Evolutionary conservation across 805 yeast genomes (phyloP).

Genomic region (Myxozyma neglecta): DNA sequence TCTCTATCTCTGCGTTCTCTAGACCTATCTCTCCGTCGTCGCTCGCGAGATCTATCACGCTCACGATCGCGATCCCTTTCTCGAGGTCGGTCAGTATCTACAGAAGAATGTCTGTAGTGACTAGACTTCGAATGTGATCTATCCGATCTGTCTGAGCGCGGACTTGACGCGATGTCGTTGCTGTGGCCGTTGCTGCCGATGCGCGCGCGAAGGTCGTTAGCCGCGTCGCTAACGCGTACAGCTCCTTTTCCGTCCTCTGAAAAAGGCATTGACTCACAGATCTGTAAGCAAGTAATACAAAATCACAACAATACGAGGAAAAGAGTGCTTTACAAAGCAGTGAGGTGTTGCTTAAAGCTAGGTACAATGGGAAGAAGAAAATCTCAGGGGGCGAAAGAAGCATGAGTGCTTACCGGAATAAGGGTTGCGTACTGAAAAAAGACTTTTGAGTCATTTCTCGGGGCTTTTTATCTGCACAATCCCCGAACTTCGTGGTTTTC

Average conservation of each 20-base stretch:
- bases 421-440: not conserved
- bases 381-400: not conserved
- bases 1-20: slow-evolving; percentile 6
- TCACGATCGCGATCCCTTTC: slow-evolving; percentile 10
- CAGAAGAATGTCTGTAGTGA: slow-evolving; percentile 9
- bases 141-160: slow-evolving; percentile 11
- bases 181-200: not conserved
- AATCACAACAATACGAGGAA: not conserved
- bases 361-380: not conserved
- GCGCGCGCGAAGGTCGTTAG: slow-evolving; percentile 2
- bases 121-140: slow-evolving; percentile 16
- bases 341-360: too few relatives aligned
- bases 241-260: not conserved
- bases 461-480: not conserved
- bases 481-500: not conserved
- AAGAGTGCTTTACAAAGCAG: not conserved
- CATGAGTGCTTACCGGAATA: not conserved
- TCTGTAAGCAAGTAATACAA: not conserved
- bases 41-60: slow-evolving; percentile 20
- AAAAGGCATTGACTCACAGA: not conserved
- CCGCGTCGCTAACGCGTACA: slow-evolving; percentile 2
- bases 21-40: slow-evolving; percentile 17
- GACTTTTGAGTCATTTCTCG: not conserved
- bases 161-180: not conserved
- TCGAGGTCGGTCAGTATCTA: slow-evolving; percentile 11